These are phyloP conservation scores for Hemisphaericaspora subhashii DNA, from an alignment of 1,139 yeast genomes.

Conservation along the genomic window DNA sequence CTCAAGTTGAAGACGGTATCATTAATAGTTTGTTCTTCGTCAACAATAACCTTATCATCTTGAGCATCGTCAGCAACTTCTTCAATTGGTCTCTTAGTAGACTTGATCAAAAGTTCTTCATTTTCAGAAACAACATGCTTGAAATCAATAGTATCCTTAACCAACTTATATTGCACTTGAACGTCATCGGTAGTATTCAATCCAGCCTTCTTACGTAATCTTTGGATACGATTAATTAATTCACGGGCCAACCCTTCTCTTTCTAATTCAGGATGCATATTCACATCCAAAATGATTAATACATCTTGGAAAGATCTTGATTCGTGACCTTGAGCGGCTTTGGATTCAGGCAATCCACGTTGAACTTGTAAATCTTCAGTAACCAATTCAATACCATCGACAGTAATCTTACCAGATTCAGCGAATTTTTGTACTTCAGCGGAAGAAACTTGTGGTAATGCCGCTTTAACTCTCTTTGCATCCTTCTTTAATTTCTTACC, in stretches of 20 bases:
- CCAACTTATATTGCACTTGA: slow-evolving; percentile 72
- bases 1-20: slow-evolving; percentile 82
- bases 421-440: slow-evolving; percentile 80
- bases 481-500: slow-evolving; percentile 97
- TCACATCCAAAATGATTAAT: slow-evolving; percentile 83
- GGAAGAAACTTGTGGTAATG: slow-evolving; percentile 78
- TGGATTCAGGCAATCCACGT: slow-evolving; percentile 74
- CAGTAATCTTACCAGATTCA: slow-evolving; percentile 69
- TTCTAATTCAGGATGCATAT: slow-evolving; percentile 82
- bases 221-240: slow-evolving; percentile 93
- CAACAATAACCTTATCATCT: slow-evolving; percentile 59
- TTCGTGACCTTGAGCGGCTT: slow-evolving; percentile 69
- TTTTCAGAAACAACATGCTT: slow-evolving; percentile 64
- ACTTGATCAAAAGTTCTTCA: slow-evolving; percentile 68
- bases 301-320: slow-evolving; percentile 88
- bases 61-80: slow-evolving; percentile 38
- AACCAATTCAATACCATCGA: slow-evolving; percentile 86
- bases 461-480: slow-evolving; percentile 91
- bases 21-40: slow-evolving; percentile 87
- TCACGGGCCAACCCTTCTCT: slow-evolving; percentile 97
- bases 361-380: slow-evolving; percentile 87
- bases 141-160: slow-evolving; percentile 71
- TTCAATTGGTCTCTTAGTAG: slow-evolving; percentile 65
- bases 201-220: slow-evolving; percentile 95
- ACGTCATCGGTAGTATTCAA: slow-evolving; percentile 95